phyloP scores from a whole-genome alignment of 768 basidiomycete species.

The Bullera alba region DNA sequence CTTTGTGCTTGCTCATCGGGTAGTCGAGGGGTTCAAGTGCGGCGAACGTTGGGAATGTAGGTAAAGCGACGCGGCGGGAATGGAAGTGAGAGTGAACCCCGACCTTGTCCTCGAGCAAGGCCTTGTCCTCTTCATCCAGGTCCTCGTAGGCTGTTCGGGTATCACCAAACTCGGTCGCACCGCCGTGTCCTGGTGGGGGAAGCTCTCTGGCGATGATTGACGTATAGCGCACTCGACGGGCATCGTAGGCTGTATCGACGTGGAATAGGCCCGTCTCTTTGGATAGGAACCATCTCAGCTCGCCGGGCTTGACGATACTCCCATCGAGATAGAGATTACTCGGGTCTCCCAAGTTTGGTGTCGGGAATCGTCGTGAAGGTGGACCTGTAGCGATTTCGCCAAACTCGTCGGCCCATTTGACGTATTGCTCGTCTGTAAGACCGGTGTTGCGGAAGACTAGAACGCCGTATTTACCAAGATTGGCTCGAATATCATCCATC shows the following conservation, averaged over 20 bases:
- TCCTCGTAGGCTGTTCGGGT: conserved; percentile 24
- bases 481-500: conserved; percentile 12
- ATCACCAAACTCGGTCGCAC: conserved; percentile 27
- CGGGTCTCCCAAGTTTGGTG: conserved; percentile 12
- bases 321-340: conserved; percentile 20
- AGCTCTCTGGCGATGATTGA: conserved; percentile 20
- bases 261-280: conserved; percentile 22
- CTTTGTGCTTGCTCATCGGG: conserved; percentile 20
- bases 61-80: conserved; percentile 12
- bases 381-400: conserved; percentile 28
- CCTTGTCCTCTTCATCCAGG: conserved; percentile 15
- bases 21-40: conserved; percentile 23
- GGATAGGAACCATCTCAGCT: conserved; percentile 18
- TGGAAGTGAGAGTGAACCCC: conserved; percentile 22
- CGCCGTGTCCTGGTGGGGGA: conserved; percentile 19
- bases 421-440: conserved; percentile 33
- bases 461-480: conserved; percentile 26
- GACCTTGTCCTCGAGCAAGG: conserved; percentile 16
- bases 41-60: conserved; percentile 11
- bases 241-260: conserved; percentile 16
- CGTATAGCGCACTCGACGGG: conserved; percentile 21
- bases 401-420: conserved; percentile 27
- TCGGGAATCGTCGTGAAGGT: conserved; percentile 12
- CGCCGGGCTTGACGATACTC: conserved; percentile 20
- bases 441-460: conserved; percentile 42